phyloP scores from a whole-genome alignment of 179 eudicot genomes.

The Silene noctiflora region DNA sequence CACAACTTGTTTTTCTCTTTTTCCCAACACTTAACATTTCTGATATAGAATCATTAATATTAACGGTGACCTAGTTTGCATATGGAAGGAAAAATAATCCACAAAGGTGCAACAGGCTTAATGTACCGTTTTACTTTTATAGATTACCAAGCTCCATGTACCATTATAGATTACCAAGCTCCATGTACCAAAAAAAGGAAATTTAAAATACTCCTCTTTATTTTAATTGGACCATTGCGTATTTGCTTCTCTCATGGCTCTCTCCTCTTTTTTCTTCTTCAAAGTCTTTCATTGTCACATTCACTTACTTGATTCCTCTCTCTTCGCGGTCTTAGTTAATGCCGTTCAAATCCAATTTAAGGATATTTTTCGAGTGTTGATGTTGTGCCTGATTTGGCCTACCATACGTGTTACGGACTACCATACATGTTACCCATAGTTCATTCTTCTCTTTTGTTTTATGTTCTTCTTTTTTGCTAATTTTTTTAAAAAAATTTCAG shows the following conservation, averaged over 20 bases:
- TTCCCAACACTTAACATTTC: too few relatives aligned
- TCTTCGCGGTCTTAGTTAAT: neutral
- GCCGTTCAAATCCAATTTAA: neutral
- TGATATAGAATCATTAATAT: too few relatives aligned
- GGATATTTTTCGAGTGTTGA: neutral
- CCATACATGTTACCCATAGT: neutral
- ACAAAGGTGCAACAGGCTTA: neutral
- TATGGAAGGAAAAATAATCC: neutral
- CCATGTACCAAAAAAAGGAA: neutral
- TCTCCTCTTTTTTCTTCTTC: neutral
- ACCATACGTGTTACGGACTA: neutral
- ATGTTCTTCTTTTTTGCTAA: too few relatives aligned
- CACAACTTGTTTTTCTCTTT: too few relatives aligned
- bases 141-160: neutral
- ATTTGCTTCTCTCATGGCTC: neutral
- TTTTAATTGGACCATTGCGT: neutral
- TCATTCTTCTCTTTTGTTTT: neutral
- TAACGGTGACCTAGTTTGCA: neutral
- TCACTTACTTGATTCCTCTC: neutral
- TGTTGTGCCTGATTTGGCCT: conserved; percentile 2
- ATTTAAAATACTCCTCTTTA: neutral
- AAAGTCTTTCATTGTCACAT: neutral
- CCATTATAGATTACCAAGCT: neutral
- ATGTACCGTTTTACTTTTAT: neutral
- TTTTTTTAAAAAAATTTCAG: conserved; percentile 31